Base-by-base conservation (phyloP, 768 basidiomycete species). In the Suillus ampliporus region DNA sequence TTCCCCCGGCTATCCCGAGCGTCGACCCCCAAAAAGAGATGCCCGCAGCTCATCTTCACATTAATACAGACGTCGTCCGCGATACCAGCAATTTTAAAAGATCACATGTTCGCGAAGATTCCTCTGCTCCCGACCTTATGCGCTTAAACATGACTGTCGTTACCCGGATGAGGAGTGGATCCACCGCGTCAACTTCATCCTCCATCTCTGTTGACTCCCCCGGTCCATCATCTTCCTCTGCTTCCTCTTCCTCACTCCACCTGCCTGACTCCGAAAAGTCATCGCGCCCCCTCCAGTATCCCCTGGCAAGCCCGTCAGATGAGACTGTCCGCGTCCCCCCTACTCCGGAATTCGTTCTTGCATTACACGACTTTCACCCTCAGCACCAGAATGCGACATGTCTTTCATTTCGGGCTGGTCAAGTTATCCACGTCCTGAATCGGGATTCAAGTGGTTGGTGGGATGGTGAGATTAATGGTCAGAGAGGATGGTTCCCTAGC, bases 401-500 rank as follows among this genome's bases (percentile, higher is more conserved):
- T 75, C 85, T 99, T 43, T 83, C 89, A 23, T 99, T 99, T 79
- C 85, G 86, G 47, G 90, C 93, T 1, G 96, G 97, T 4, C 92
- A 98, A 71, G 84, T 96, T 59, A 95, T 99, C 61, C 89, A 89
- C 63, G 94, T 98, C n/a, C 80, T 91, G 53, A 94, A 94, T 70
- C 84, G 89, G 66, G 94, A 98, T 77, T 64, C 82, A 4, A 92
- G 89, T 68, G 97, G 97, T 0, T 99, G 97, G 97, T 99, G 97
- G 97, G 96, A 99, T 72, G 97, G 97, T 11, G 95, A 99, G 76
- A 75, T 97, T 19, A 91, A 94, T 40, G 91, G 89, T 3, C 79
- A 89, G 64, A 80, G 96, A 69, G 97, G 97, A 14, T 99, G 97
- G 97, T 99, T 99, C 77, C 97, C 97, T 21, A 95, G 94, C 70